A percentile compares a stretch with the other conserved stretches of the same genome.
These are phyloP conservation scores for Neospora caninum DNA, from an alignment of 169 alveolate genomes.

Conservation along the genomic window DNA sequence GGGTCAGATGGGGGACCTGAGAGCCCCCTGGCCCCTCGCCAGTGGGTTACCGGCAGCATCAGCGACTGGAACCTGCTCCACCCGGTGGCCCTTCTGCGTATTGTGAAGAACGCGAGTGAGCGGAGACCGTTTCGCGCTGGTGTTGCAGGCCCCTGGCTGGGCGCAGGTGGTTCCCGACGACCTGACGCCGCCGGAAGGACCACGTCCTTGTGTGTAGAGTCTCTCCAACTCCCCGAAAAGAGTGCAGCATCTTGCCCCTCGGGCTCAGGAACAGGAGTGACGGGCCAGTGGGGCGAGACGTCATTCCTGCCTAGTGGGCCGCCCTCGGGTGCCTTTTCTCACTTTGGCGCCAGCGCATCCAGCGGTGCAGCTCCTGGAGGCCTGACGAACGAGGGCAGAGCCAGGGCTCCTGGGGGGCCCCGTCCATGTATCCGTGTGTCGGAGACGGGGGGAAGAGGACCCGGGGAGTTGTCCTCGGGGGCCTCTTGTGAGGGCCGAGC, in stretches of 20 bases:
- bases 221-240: background rate
- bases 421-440: background rate
- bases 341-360: background rate
- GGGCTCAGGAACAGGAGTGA: background rate
- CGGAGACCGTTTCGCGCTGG: too few relatives aligned
- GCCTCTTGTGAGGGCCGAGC: background rate
- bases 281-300: background rate
- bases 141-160: too few relatives aligned
- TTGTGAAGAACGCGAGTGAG: background rate
- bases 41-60: conserved; percentile 15
- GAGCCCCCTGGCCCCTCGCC: background rate
- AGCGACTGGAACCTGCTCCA: conserved; percentile 16
- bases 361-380: background rate
- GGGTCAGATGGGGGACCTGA: background rate
- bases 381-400: background rate
- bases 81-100: background rate
- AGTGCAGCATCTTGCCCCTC: background rate
- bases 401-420: background rate
- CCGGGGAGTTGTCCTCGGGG: background rate
- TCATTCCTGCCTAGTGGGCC: background rate
- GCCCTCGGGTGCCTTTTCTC: background rate
- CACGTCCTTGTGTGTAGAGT: conserved; percentile 1
- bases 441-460: background rate
- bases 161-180: too few relatives aligned
- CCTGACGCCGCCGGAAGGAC: background rate